Conservation (phyloP, 768 basidiomycete genomes). For the Boletus subparvulus region DNA sequence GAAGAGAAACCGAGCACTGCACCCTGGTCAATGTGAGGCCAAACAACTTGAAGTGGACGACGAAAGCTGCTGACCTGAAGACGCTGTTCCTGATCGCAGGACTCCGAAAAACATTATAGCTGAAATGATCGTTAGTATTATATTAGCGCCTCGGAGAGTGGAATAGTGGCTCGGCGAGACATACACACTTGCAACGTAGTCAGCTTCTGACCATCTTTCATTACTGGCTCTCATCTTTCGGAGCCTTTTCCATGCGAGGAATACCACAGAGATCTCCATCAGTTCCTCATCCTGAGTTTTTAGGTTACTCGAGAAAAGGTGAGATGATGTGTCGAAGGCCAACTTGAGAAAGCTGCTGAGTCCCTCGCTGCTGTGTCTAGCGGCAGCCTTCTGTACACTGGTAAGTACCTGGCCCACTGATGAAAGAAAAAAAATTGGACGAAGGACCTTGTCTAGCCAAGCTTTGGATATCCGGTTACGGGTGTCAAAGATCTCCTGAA, state of each 20-base stretch:
- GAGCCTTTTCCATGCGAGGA: constrained; percentile 46
- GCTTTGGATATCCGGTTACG: constrained; percentile 36
- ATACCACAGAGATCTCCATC: constrained; percentile 40
- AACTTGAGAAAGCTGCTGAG: constrained; percentile 26
- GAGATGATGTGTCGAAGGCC: constrained; percentile 37
- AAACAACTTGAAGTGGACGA: not conserved
- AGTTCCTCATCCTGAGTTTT: constrained; percentile 23
- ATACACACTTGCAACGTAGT: constrained; percentile 55
- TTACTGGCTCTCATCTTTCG: constrained; percentile 43
- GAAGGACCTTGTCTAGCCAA: constrained; percentile 44
- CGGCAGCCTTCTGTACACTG: constrained; percentile 1
- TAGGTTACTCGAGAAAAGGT: constrained; percentile 38
- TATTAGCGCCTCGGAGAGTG: not conserved
- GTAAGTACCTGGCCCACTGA: not conserved
- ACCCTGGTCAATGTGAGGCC: constrained; percentile 34
- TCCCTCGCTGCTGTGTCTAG: constrained; percentile 10
- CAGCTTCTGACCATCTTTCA: constrained; percentile 54
- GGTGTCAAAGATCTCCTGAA: constrained; percentile 41
- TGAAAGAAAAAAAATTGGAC: not conserved
- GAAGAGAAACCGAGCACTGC: constrained; percentile 48
- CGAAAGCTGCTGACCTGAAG: constrained; percentile 38
- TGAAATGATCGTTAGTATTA: constrained; percentile 13
- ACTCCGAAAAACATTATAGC: constrained; percentile 51
- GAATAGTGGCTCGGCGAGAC: constrained; percentile 14
- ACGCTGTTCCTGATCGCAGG: constrained; percentile 43